These are phyloP conservation scores for Didymella keratinophila DNA, from an alignment of 2,329 filamentous ascomycete species.

Conservation along the genomic window DNA sequence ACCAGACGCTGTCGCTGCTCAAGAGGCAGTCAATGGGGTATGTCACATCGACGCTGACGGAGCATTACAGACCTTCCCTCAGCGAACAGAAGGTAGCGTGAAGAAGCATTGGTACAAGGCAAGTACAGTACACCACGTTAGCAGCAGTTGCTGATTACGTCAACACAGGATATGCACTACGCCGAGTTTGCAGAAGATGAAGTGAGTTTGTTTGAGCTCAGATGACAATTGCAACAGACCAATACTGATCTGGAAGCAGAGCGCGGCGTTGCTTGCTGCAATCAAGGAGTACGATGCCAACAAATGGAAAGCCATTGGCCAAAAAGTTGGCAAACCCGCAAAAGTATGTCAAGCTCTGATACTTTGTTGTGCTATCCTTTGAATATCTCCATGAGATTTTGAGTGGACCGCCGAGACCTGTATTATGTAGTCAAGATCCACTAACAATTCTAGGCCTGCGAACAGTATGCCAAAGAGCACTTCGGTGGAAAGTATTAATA, in stretches of 20 bases:
- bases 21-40: not conserved
- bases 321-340: slow-evolving; percentile 96
- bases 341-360: slow-evolving; percentile 67
- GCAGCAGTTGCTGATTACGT: slow-evolving; percentile 34
- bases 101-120: slow-evolving; percentile 99
- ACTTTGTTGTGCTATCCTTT: slow-evolving; percentile 4
- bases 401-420: not conserved
- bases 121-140: slow-evolving; percentile 38
- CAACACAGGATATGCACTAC: slow-evolving; percentile 91
- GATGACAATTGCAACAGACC: slow-evolving; percentile 19
- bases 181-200: slow-evolving; percentile 98
- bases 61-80: slow-evolving; percentile 78
- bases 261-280: slow-evolving; percentile 81
- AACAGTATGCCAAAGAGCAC: slow-evolving; percentile 96
- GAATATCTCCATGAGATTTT: not conserved
- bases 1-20: not conserved
- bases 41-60: slow-evolving; percentile 27
- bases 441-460: slow-evolving; percentile 69
- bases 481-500: slow-evolving; percentile 66
- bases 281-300: slow-evolving; percentile 99
- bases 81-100: slow-evolving; percentile 92
- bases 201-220: slow-evolving; percentile 59
- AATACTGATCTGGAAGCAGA: slow-evolving; percentile 60
- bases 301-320: slow-evolving; percentile 97
- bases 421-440: slow-evolving; percentile 16